These are phyloP conservation scores for Aspergillus asperescens DNA, from an alignment of 495 filamentous ascomycete species.

Conservation along the genomic window DNA sequence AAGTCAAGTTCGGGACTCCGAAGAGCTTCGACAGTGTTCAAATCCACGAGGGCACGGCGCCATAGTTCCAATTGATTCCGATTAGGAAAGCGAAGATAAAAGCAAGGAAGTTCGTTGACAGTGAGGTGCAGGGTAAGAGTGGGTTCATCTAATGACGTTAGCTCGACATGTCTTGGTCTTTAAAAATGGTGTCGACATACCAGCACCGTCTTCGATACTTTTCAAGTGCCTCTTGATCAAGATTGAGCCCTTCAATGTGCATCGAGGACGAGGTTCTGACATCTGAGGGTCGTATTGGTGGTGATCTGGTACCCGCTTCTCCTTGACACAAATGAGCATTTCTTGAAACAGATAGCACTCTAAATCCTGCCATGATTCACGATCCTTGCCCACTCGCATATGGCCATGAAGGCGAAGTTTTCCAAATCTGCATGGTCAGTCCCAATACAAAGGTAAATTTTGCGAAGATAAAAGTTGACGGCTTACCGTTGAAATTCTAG, in stretches of 20 bases:
- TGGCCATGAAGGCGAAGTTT: conserved; percentile 89
- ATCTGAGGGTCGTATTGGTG: conserved; percentile 51
- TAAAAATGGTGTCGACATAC: conserved; percentile 29
- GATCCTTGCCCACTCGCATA: conserved; percentile 92
- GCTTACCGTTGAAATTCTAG: conserved; percentile 84
- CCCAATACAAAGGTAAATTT: not conserved
- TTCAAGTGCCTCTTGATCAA: conserved; percentile 98
- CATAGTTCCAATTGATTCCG: conserved; percentile 83
- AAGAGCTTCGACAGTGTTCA: conserved; percentile 60
- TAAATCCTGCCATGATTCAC: conserved; percentile 94
- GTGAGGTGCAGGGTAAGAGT: conserved; percentile 87
- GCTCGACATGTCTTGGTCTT: not conserved
- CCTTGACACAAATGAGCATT: conserved; percentile 99
- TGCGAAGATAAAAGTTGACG: conserved; percentile 1
- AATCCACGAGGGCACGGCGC: conserved; percentile 80
- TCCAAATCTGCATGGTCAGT: conserved; percentile 63
- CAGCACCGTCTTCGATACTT: conserved; percentile 65
- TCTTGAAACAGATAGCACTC: conserved; percentile 97
- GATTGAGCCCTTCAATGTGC: conserved; percentile 94
- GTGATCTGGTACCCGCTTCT: conserved; percentile 66
- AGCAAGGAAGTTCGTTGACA: conserved; percentile 91
- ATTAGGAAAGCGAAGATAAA: conserved; percentile 88
- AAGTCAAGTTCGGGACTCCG: conserved; percentile 69
- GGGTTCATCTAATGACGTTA: conserved; percentile 57
- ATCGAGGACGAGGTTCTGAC: conserved; percentile 64